Percentiles rank a stretch among this genome's conserved stretches.
phyloP scores from a whole-genome alignment of 2,329 filamentous ascomycete genomes.

The Ascochyta koolunga region DNA sequence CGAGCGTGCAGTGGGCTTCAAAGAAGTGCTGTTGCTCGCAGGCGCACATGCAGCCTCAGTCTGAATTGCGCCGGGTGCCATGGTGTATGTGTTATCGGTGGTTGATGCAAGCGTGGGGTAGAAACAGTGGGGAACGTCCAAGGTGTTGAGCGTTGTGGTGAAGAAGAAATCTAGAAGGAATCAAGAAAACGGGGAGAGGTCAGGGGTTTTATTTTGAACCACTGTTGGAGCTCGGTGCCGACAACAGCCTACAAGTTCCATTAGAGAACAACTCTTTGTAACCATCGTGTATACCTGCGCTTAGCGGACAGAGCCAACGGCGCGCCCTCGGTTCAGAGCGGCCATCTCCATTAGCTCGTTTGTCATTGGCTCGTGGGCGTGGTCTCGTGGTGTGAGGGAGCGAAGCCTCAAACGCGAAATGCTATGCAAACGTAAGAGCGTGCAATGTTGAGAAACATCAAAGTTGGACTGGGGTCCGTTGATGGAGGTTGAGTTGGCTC shows the following conservation, averaged over 20 bases:
- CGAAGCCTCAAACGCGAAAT: constrained; percentile 1
- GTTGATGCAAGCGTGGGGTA: constrained; percentile 25
- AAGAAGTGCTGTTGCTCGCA: constrained; percentile 34
- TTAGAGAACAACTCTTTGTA: constrained; percentile 26
- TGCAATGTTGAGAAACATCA: not conserved
- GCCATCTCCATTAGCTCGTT: constrained; percentile 25
- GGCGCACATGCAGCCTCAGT: constrained; percentile 27
- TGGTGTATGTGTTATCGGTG: constrained; percentile 25
- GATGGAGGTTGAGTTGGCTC: not conserved
- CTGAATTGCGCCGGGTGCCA: constrained; percentile 45
- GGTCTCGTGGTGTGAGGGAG: constrained; percentile 18
- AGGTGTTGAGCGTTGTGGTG: constrained; percentile 5
- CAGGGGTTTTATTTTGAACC: constrained; percentile 29
- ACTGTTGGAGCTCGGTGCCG: constrained; percentile 28
- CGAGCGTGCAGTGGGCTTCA: constrained; percentile 47
- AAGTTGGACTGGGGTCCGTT: not conserved
- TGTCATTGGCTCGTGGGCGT: constrained; percentile 26
- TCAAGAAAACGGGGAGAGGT: constrained; percentile 8
- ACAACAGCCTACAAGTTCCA: constrained; percentile 32
- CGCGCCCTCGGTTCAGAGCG: constrained; percentile 29
- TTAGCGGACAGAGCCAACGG: constrained; percentile 18
- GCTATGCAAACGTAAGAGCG: not conserved
- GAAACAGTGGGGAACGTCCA: constrained; percentile 17
- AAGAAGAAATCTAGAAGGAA: constrained; percentile 14
- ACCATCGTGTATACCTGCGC: constrained; percentile 26